Conservation (phyloP, 176 grass and related monocot species). For the Triticum monococcum region DNA sequence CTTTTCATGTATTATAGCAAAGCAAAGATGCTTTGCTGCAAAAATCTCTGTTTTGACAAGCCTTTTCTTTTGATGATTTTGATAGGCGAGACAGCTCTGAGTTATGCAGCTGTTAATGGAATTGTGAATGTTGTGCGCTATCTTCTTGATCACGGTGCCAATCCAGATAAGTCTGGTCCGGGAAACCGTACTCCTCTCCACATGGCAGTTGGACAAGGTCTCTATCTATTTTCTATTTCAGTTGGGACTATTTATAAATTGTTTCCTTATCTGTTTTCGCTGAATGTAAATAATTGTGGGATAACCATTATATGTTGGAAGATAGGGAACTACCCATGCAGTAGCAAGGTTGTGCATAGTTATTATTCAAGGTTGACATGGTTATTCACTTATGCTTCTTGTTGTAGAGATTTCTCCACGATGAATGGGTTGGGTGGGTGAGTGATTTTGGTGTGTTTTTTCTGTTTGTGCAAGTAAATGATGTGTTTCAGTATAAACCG, state of each 20-base stretch:
- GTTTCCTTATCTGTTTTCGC: background rate
- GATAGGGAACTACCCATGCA: background rate
- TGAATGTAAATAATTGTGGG: background rate
- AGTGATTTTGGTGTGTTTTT: background rate
- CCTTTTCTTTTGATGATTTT: background rate
- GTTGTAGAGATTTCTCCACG: background rate
- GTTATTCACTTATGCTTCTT: background rate
- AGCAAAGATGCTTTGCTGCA: background rate
- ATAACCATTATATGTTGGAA: background rate
- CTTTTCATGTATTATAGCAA: background rate
- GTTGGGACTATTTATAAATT: background rate
- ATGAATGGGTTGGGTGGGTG: background rate
- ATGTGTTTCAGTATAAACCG: background rate
- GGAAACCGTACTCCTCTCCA: background rate
- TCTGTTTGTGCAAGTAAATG: background rate
- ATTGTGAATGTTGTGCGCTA: background rate
- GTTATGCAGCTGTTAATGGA: slow-evolving; percentile 2
- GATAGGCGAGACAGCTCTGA: slow-evolving; percentile 1
- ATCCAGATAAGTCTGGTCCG: slow-evolving; percentile 1
- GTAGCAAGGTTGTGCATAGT: background rate
- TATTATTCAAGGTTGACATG: background rate
- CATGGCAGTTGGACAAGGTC: background rate
- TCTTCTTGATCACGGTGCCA: slow-evolving; percentile 33
- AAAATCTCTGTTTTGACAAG: background rate
- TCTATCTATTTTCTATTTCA: background rate